These are phyloP conservation scores for Leptographium galeiforme DNA, from an alignment of 2,329 filamentous ascomycete genomes.

Conservation along the genomic window DNA sequence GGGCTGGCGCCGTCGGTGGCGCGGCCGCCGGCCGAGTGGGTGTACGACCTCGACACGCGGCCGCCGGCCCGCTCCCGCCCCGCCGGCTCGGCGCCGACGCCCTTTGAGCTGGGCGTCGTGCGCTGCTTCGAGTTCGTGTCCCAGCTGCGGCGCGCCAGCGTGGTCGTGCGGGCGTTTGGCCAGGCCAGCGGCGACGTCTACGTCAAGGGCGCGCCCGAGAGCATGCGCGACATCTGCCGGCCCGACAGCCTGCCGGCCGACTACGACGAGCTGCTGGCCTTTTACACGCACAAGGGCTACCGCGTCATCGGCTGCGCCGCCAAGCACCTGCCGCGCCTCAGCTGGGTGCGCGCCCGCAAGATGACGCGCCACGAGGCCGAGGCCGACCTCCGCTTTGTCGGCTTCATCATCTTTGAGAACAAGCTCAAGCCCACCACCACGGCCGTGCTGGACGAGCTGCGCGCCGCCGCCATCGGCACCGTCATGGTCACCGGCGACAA, in stretches of 20 bases:
- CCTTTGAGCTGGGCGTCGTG: slow-evolving; percentile 77
- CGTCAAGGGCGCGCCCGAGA: slow-evolving; percentile 93
- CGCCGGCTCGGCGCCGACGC: slow-evolving; percentile 16
- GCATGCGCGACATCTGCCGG: slow-evolving; percentile 85
- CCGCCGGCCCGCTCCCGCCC: background rate
- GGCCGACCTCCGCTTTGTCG: slow-evolving; percentile 70
- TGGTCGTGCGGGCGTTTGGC: slow-evolving; percentile 80
- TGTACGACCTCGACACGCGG: slow-evolving; percentile 10
- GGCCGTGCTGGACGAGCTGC: slow-evolving; percentile 67
- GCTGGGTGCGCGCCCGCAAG: slow-evolving; percentile 89
- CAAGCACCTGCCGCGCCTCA: slow-evolving; percentile 74
- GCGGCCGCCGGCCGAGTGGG: slow-evolving; percentile 49
- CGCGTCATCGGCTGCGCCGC: slow-evolving; percentile 92
- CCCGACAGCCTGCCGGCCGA: slow-evolving; percentile 73
- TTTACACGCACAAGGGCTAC: slow-evolving; percentile 92
- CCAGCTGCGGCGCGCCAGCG: slow-evolving; percentile 80
- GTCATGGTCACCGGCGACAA: slow-evolving; percentile 99
- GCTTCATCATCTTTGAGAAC: slow-evolving; percentile 98
- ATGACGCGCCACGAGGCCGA: slow-evolving; percentile 82
- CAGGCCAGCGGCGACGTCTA: slow-evolving; percentile 75
- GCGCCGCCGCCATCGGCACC: slow-evolving; percentile 69
- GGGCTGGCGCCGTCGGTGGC: slow-evolving; percentile 80
- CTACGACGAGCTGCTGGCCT: slow-evolving; percentile 76
- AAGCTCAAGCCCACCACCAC: slow-evolving; percentile 86
- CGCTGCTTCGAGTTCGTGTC: slow-evolving; percentile 93